A percentile compares a stretch with the other conserved stretches of the same genome.
phyloP scores from a whole-genome alignment of 2,329 filamentous ascomycete species.

The Pseudogymnoascus sp. region DNA sequence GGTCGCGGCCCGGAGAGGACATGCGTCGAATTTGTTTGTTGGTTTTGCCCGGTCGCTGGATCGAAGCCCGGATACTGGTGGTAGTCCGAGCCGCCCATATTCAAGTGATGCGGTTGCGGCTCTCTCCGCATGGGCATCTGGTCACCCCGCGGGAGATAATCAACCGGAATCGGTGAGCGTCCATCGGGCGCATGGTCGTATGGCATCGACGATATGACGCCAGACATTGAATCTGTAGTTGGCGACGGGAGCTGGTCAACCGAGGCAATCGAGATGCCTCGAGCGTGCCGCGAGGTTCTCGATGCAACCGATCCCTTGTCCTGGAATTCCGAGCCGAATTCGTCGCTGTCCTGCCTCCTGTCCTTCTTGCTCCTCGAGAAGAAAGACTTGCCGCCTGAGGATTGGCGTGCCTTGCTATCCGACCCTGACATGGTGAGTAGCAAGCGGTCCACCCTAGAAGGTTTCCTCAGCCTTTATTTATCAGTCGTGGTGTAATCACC shows the following conservation, averaged over 20 bases:
- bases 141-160: conserved; percentile 62
- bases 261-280: conserved; percentile 63
- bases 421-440: conserved; percentile 47
- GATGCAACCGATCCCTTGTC: conserved; percentile 57
- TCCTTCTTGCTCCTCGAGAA: conserved; percentile 87
- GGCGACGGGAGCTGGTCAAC: conserved; percentile 58
- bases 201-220: conserved; percentile 79
- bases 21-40: conserved; percentile 44
- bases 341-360: conserved; percentile 53
- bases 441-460: background rate
- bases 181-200: conserved; percentile 66
- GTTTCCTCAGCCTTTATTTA: background rate
- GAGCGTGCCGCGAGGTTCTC: conserved; percentile 65
- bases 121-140: conserved; percentile 57
- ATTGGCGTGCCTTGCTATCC: conserved; percentile 69
- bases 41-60: conserved; percentile 36
- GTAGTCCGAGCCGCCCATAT: conserved; percentile 68
- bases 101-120: conserved; percentile 73
- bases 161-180: conserved; percentile 61
- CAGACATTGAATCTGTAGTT: conserved; percentile 57
- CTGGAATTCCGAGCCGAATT: conserved; percentile 48
- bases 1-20: conserved; percentile 49
- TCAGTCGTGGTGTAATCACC: background rate
- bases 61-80: conserved; percentile 81
- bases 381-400: conserved; percentile 67